Percentiles rank a stretch among this genome's conserved stretches.
Evolutionary conservation across 2,329 filamentous ascomycete genomes (phyloP).

Genomic region (Exophiala aquamarina): DNA sequence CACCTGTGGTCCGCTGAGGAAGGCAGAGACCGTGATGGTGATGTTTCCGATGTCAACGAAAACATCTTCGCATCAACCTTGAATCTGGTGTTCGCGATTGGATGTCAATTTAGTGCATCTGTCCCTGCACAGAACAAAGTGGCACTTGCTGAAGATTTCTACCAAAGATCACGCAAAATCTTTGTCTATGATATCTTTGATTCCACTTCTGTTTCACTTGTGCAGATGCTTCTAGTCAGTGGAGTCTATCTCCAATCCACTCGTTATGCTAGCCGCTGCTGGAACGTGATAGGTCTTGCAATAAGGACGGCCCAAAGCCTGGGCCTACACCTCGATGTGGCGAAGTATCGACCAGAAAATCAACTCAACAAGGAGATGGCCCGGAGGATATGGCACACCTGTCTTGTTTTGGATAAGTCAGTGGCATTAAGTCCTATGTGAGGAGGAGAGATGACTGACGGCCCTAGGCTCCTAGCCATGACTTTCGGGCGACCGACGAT

Average conservation of each 20-base stretch:
- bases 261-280: conserved; percentile 48
- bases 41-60: conserved; percentile 42
- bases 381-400: conserved; percentile 36
- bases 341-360: neutral
- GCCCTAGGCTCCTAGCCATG: conserved; percentile 28
- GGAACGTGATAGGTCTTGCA: conserved; percentile 50
- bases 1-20: conserved; percentile 40
- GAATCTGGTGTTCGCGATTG: conserved; percentile 49
- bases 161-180: conserved; percentile 43
- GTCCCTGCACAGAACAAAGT: conserved; percentile 40
- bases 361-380: conserved; percentile 28
- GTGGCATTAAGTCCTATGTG: conserved; percentile 2
- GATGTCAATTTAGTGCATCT: conserved; percentile 46
- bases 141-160: conserved; percentile 43
- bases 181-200: conserved; percentile 42
- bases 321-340: conserved; percentile 39
- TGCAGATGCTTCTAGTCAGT: conserved; percentile 50
- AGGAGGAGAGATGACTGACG: neutral
- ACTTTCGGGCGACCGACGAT: conserved; percentile 35
- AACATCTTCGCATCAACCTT: conserved; percentile 43
- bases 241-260: conserved; percentile 53
- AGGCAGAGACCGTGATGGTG: neutral
- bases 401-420: conserved; percentile 35
- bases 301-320: conserved; percentile 49
- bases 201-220: conserved; percentile 43